Base-by-base conservation (phyloP, 2,329 filamentous ascomycete genomes). In the Trichoderma koningiopsis region DNA sequence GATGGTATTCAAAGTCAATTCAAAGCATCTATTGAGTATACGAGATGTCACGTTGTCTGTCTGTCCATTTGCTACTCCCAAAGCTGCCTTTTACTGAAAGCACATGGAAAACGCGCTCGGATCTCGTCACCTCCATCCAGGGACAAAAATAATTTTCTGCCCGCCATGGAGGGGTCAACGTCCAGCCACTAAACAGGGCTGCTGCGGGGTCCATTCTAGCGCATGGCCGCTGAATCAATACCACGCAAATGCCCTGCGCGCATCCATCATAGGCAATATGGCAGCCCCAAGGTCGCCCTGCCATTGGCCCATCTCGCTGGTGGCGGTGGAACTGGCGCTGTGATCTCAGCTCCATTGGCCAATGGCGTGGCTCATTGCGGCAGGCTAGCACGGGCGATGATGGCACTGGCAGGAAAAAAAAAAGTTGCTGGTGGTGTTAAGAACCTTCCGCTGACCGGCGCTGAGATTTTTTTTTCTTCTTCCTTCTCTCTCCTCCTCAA, bases 281-380 rank as follows among this genome's bases (percentile, higher is more conserved):
- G 53, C 55, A 57, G 29, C 59, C 52, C 53, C 35, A 11, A 56
- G 22, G 16, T 19, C n/a, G 56, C 31, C 40, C 33, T 47, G 33
- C 14, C 40, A 70, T 70, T 70, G 68, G 68, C 53, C 19, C 33
- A 58, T 43, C 40, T 22, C 4, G 43, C 35, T 47, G 63, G 68
- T 66, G 68, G 63, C 63, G 63, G 68, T 70, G 68, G 68, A 64
- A 67, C 68, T 24, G 55, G 47, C 53, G 55, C 61, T 55, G 52
- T 53, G 49, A 57, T 55, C 55, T 53, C 47, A 53, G 47, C 27
- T 11, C 37, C 33, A 72, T 72, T 72, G 69, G 31, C 71, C 71
- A 72, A 72, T 72, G 11, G 62, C 35, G 3, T n/a, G 19, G 14
- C 68, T 31, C 60, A 53, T 27, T 37, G 22, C 57, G 35, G 10